These are phyloP conservation scores for Eutypa lata DNA, from an alignment of 2,329 filamentous ascomycete genomes.

Conservation along the genomic window DNA sequence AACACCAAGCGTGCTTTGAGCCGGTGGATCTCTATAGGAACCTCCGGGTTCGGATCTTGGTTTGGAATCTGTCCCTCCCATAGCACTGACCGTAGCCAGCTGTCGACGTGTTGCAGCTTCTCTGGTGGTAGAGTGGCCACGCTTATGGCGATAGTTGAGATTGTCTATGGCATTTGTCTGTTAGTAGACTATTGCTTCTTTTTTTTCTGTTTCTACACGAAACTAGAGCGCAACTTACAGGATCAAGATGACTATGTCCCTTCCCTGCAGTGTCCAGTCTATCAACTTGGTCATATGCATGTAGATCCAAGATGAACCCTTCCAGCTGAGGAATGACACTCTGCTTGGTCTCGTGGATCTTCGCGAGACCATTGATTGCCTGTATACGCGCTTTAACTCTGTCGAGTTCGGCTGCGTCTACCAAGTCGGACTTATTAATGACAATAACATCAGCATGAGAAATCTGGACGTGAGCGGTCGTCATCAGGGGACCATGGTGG, in stretches of 20 bases:
- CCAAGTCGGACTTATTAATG: constrained; percentile 89
- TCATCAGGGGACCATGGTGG: constrained; percentile 66
- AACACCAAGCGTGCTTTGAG: constrained; percentile 77
- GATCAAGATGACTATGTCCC: constrained; percentile 88
- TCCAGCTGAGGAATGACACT: constrained; percentile 79
- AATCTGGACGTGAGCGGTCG: constrained; percentile 92
- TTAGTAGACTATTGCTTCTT: constrained; percentile 9
- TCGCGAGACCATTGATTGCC: constrained; percentile 87
- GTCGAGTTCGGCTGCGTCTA: constrained; percentile 66
- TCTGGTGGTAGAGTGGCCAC: constrained; percentile 56
- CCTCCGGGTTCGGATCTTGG: constrained; percentile 29
- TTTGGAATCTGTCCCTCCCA: constrained; percentile 72
- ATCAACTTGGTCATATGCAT: constrained; percentile 84
- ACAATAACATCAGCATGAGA: constrained; percentile 95
- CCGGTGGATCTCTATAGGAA: constrained; percentile 76
- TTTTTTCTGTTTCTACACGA: too few relatives aligned
- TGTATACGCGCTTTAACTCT: constrained; percentile 67
- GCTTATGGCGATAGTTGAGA: constrained; percentile 75
- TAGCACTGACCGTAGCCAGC: constrained; percentile 77
- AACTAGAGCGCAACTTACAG: constrained; percentile 62
- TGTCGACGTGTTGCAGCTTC: constrained; percentile 66
- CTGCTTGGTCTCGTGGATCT: constrained; percentile 75
- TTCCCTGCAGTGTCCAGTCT: constrained; percentile 68
- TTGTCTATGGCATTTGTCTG: constrained; percentile 54
- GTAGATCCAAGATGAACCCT: constrained; percentile 81